Base-by-base conservation (phyloP, 257 asterid genomes). In the Cynanchum wilfordii region DNA sequence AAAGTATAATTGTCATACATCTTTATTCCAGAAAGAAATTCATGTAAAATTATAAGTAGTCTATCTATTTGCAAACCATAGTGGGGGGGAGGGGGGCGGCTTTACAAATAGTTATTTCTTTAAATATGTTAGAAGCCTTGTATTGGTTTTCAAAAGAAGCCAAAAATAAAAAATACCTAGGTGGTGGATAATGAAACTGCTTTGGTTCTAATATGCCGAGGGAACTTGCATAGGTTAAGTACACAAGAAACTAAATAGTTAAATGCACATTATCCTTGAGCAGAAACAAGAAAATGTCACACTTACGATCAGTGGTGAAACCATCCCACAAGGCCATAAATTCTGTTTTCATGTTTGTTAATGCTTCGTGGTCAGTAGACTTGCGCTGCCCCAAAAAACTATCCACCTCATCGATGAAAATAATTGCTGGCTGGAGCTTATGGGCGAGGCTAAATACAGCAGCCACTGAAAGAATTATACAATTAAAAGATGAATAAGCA, bases 261-360 rank as follows among this genome's bases (percentile, higher is more conserved):
- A 19, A 51, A 20, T 8, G n/a, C n/a, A 5, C 10, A 55, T 55
- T 57, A 24, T 22, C 64, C 36, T 63, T 17, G 33, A 17, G 25
- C 70, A 60, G 73, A 65, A 52, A 20, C 24, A 10, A 4, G 25
- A 52, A 40, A 27, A 50, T 20, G 30, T 24, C 54, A 50, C 51
- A 85, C 98, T 65, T 82, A 91, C 98, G 85, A 76, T 95, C 96
- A 33, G 99, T 95, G 67, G 96, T 86, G 86, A 95, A 91, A 71
- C 99, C 99, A 89, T 95, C 99, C 99, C 99, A 95, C 81, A 95
- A 73, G 80, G 99, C 89, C 99, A 95, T 95, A 82, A 95, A 95
- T 67, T 95, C 99, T 45, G 99, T 92, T 80, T 95, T 95, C 98
- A 95, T 91, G 84, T 89, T 90, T 71, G 86, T 82, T 65, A 90